Evolutionary conservation across 768 basidiomycete species (phyloP).

Genomic region (Kwoniella dejecticola): DNA sequence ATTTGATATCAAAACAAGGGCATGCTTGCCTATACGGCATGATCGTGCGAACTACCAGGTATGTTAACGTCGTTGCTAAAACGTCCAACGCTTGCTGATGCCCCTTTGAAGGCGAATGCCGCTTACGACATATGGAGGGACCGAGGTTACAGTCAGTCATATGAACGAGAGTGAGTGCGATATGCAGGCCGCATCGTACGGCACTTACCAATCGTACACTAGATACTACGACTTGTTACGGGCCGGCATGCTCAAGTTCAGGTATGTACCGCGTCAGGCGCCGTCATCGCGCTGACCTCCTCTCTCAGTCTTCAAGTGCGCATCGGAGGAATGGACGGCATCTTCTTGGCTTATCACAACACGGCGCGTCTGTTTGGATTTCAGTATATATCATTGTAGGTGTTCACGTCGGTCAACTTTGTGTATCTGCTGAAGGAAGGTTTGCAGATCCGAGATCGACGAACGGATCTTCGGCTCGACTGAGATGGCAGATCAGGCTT

Average conservation of each 20-base stretch:
- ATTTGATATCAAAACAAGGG: conserved; percentile 96
- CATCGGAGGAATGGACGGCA: conserved; percentile 96
- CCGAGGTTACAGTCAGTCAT: conserved; percentile 71
- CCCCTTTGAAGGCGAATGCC: conserved; percentile 65
- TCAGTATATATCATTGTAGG: conserved; percentile 76
- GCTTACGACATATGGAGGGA: conserved; percentile 72
- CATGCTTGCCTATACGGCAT: conserved; percentile 76
- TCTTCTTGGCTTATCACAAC: conserved; percentile 64
- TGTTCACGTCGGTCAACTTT: not conserved
- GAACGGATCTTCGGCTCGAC: conserved; percentile 68
- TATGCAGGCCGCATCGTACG: not conserved
- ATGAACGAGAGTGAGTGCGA: conserved; percentile 75
- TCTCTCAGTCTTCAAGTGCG: conserved; percentile 81
- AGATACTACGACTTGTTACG: conserved; percentile 87
- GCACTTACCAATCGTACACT: not conserved
- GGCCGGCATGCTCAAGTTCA: conserved; percentile 92
- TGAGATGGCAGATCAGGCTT: conserved; percentile 71
- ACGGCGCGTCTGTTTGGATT: conserved; percentile 86
- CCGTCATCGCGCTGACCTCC: not conserved
- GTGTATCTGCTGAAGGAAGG: not conserved
- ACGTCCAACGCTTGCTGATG: not conserved
- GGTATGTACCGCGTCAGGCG: conserved; percentile 57
- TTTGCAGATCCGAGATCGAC: conserved; percentile 73
- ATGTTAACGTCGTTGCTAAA: conserved; percentile 14
- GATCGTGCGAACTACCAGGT: conserved; percentile 83